Evolutionary conservation across 257 asterid genomes (phyloP).

Genomic region (Gentiana macrophylla): DNA sequence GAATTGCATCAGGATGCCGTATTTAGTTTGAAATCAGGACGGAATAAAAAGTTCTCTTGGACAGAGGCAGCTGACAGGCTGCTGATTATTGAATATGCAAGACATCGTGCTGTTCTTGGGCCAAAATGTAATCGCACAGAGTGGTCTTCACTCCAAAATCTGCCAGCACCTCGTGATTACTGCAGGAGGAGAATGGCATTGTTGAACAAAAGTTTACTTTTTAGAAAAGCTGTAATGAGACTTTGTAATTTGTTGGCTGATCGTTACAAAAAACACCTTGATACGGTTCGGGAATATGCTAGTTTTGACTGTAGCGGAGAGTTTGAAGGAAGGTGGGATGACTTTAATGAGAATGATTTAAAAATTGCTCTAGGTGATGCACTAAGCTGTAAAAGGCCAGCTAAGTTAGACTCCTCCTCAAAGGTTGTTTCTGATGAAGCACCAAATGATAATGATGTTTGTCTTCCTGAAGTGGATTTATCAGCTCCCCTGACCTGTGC

Average conservation of each 20-base stretch:
- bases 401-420: slow-evolving; percentile 37
- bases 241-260: slow-evolving; percentile 61
- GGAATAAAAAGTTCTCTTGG: slow-evolving; percentile 63
- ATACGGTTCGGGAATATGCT: slow-evolving; percentile 22
- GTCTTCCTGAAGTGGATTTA: slow-evolving; percentile 12
- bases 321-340: slow-evolving; percentile 49
- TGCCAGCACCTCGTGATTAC: slow-evolving; percentile 72
- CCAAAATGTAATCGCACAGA: slow-evolving; percentile 63
- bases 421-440: slow-evolving; percentile 18
- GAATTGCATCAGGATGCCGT: slow-evolving; percentile 42
- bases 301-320: slow-evolving; percentile 8
- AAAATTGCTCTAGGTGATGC: slow-evolving; percentile 57
- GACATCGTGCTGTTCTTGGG: slow-evolving; percentile 75
- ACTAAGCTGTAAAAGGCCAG: slow-evolving; percentile 40
- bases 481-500: slow-evolving; percentile 22
- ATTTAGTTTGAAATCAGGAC: slow-evolving; percentile 42
- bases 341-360: slow-evolving; percentile 52
- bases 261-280: slow-evolving; percentile 51
- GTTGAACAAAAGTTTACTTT: slow-evolving; percentile 36
- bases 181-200: slow-evolving; percentile 84
- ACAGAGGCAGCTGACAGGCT: slow-evolving; percentile 82
- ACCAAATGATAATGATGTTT: slow-evolving; percentile 5
- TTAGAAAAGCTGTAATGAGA: slow-evolving; percentile 60
- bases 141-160: slow-evolving; percentile 64
- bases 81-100: slow-evolving; percentile 71